Conservation (phyloP, 768 basidiomycete genomes). For the Dioszegia aurantiaca region DNA sequence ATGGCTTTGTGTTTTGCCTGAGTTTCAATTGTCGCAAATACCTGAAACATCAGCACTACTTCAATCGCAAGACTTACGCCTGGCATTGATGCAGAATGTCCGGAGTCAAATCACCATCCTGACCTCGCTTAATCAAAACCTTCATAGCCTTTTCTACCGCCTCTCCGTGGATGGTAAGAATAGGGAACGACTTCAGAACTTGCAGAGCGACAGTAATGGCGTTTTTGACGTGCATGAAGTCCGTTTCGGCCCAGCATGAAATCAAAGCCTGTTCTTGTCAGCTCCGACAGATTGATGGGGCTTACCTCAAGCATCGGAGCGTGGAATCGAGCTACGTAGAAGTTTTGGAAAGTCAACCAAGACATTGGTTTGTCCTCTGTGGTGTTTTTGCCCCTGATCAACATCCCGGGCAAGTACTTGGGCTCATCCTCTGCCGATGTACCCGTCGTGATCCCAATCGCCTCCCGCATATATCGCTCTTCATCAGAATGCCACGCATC, state of each 20-base stretch:
- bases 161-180: constrained; percentile 58
- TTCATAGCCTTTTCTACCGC: constrained; percentile 31
- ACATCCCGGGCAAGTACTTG: constrained; percentile 70
- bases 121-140: constrained; percentile 22
- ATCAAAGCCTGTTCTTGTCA: constrained; percentile 59
- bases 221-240: constrained; percentile 98
- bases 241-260: constrained; percentile 77
- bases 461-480: constrained; percentile 56
- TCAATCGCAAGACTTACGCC: constrained; percentile 16
- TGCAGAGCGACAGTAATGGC: constrained; percentile 91
- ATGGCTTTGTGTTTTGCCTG: constrained; percentile 32
- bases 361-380: constrained; percentile 56
- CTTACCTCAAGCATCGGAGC: constrained; percentile 65
- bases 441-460: constrained; percentile 66
- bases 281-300: constrained; percentile 11
- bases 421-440: constrained; percentile 50
- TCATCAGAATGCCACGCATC: constrained; percentile 78
- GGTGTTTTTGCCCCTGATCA: constrained; percentile 54
- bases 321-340: constrained; percentile 80
- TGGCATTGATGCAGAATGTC: constrained; percentile 31
- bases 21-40: constrained; percentile 23
- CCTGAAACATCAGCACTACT: neutral
- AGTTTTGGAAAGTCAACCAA: constrained; percentile 68
- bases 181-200: constrained; percentile 81
- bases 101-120: constrained; percentile 19